Evolutionary conservation across 1,284 basidiomycete species (phyloP).

Genomic region (Boletus chippewaensis): DNA sequence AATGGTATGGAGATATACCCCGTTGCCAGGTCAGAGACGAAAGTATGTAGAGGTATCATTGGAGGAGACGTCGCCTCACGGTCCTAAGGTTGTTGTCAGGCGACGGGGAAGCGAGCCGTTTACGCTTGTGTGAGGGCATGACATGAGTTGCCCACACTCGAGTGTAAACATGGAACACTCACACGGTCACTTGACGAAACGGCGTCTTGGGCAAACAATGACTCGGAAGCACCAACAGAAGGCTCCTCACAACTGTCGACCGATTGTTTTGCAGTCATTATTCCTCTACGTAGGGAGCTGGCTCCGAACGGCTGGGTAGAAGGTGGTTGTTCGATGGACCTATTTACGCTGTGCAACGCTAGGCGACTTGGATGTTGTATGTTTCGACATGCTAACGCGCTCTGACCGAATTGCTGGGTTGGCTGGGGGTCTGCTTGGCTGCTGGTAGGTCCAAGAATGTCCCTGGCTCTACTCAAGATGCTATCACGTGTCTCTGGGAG

Average conservation of each 20-base stretch:
- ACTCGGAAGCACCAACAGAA: not conserved
- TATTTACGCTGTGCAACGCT: not conserved
- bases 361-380: slow-evolving; percentile 1
- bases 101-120: slow-evolving; percentile 14
- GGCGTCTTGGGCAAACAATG: slow-evolving; percentile 20
- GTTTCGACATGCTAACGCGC: slow-evolving; percentile 17
- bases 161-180: slow-evolving; percentile 6
- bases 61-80: slow-evolving; percentile 15
- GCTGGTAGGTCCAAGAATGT: slow-evolving; percentile 34
- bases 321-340: slow-evolving; percentile 7
- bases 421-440: slow-evolving; percentile 9
- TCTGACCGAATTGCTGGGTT: slow-evolving; percentile 32
- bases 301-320: slow-evolving; percentile 40
- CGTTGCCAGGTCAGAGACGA: not conserved
- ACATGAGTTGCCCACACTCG: slow-evolving; percentile 1
- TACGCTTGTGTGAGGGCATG: slow-evolving; percentile 9
- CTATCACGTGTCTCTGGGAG: slow-evolving; percentile 42
- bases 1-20: not conserved
- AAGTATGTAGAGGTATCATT: slow-evolving; percentile 2
- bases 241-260: not conserved
- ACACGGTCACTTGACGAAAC: slow-evolving; percentile 8
- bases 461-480: slow-evolving; percentile 51
- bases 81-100: not conserved
- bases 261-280: not conserved
- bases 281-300: slow-evolving; percentile 30